Percentiles rank a stretch among this genome's conserved stretches.
Conservation (phyloP, 257 asterid species). For the Eustoma russellianum region DNA sequence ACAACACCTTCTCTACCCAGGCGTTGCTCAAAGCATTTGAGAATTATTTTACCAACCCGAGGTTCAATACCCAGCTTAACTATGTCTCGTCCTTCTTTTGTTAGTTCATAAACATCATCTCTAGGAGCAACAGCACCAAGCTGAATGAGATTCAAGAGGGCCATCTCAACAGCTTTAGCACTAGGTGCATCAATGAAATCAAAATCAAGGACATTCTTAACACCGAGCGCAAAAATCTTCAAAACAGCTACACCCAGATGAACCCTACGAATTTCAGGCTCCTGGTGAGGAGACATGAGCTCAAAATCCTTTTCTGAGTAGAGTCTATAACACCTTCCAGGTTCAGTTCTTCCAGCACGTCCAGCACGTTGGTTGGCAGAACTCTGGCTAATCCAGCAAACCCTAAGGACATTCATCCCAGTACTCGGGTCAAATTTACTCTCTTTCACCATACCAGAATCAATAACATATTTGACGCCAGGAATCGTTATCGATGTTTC, state of each 20-base stretch:
- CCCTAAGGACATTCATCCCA: constrained; percentile 76
- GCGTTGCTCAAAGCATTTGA: constrained; percentile 42
- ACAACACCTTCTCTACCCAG: constrained; percentile 83
- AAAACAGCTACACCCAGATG: constrained; percentile 90
- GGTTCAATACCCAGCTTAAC: constrained; percentile 95
- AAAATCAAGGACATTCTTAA: constrained; percentile 54
- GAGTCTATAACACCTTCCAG: constrained; percentile 81
- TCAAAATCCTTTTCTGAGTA: constrained; percentile 57
- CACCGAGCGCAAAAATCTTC: constrained; percentile 82
- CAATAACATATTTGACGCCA: constrained; percentile 84
- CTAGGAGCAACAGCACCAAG: constrained; percentile 51
- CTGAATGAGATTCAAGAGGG: constrained; percentile 62
- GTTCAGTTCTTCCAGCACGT: constrained; percentile 96
- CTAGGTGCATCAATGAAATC: constrained; percentile 88
- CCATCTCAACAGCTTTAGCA: constrained; percentile 59
- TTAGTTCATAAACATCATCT: constrained; percentile 36
- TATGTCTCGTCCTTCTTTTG: constrained; percentile 50
- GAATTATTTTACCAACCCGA: constrained; percentile 76
- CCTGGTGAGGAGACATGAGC: constrained; percentile 60
- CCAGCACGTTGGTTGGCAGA: constrained; percentile 96
- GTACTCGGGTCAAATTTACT: constrained; percentile 69
- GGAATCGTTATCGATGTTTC: constrained; percentile 97
- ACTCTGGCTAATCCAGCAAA: constrained; percentile 72
- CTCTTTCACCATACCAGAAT: constrained; percentile 85
- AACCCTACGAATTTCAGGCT: constrained; percentile 86